These are phyloP conservation scores for Lunasporangiospora selenospora DNA, from an alignment of 192 early-diverging fungal genomes.

Conservation along the genomic window DNA sequence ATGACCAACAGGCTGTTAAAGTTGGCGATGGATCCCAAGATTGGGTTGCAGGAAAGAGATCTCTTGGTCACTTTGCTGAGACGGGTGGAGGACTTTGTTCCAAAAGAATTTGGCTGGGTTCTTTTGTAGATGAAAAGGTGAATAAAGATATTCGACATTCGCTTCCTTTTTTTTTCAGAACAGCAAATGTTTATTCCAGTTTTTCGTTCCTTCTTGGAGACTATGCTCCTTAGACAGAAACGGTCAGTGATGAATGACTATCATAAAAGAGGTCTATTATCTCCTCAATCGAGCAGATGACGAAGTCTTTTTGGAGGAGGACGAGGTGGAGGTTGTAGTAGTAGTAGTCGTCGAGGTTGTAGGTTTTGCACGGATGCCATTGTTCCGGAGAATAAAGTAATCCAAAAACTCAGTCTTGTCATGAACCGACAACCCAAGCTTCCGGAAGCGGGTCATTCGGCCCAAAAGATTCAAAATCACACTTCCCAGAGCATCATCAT, in stretches of 20 bases:
- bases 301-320: slow-evolving; percentile 26
- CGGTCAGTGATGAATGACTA: too few species aligned
- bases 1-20: slow-evolving; percentile 17
- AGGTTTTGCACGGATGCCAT: slow-evolving; percentile 17
- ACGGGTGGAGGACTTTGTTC: slow-evolving; percentile 30
- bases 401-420: slow-evolving; percentile 83
- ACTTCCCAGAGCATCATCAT: slow-evolving; percentile 61
- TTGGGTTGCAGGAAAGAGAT: slow-evolving; percentile 11
- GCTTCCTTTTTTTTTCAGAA: too few species aligned
- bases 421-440: slow-evolving; percentile 63
- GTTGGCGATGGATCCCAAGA: slow-evolving; percentile 15
- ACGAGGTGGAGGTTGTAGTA: slow-evolving; percentile 1
- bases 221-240: too few species aligned
- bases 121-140: slow-evolving; percentile 1
- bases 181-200: too few species aligned
- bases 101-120: slow-evolving; percentile 18
- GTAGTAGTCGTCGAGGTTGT: slow-evolving; percentile 11
- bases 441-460: slow-evolving; percentile 70
- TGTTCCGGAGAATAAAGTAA: slow-evolving; percentile 59
- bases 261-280: too few species aligned
- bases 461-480: slow-evolving; percentile 63
- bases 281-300: too few species aligned
- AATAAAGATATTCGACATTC: too few species aligned
- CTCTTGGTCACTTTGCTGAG: slow-evolving; percentile 19
- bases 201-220: too few species aligned